Evolutionary conservation across 2,329 filamentous ascomycete genomes (phyloP).

Genomic region (Beauveria varroae): DNA sequence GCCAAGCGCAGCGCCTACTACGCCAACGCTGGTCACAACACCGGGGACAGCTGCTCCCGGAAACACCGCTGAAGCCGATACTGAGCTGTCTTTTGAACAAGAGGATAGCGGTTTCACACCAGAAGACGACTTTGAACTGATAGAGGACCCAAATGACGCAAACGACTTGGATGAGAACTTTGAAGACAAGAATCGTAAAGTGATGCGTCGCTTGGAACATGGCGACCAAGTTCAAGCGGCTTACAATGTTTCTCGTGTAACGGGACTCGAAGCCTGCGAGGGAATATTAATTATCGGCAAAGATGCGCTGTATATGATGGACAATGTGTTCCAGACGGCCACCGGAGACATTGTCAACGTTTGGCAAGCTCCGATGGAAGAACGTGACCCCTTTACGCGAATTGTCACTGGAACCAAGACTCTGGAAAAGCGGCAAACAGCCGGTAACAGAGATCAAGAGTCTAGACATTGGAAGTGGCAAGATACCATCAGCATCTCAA

Average conservation of each 20-base stretch:
- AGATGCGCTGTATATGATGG: constrained; percentile 85
- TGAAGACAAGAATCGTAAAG: constrained; percentile 96
- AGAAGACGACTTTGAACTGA: constrained; percentile 92
- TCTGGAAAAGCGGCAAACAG: constrained; percentile 53
- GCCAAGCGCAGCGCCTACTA: not conserved
- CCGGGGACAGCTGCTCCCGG: not conserved
- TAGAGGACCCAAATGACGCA: constrained; percentile 84
- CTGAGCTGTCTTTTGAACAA: constrained; percentile 12
- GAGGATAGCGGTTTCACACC: constrained; percentile 32
- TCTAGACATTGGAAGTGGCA: constrained; percentile 89
- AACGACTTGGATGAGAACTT: constrained; percentile 69
- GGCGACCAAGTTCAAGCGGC: constrained; percentile 90
- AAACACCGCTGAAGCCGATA: not conserved
- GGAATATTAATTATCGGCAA: constrained; percentile 91
- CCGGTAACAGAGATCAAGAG: constrained; percentile 59
- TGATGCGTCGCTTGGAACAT: constrained; percentile 86
- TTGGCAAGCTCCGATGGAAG: constrained; percentile 84
- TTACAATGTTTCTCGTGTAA: constrained; percentile 90
- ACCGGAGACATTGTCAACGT: constrained; percentile 97
- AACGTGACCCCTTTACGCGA: constrained; percentile 90
- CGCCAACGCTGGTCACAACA: constrained; percentile 1
- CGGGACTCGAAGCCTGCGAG: constrained; percentile 88
- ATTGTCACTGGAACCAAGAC: constrained; percentile 69
- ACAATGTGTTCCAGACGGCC: constrained; percentile 90
- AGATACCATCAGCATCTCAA: constrained; percentile 91